A percentile compares a stretch with the other conserved stretches of the same genome.
Evolutionary conservation across 139 green algal genomes (phyloP).

Genomic region (Asterochloris erici): DNA sequence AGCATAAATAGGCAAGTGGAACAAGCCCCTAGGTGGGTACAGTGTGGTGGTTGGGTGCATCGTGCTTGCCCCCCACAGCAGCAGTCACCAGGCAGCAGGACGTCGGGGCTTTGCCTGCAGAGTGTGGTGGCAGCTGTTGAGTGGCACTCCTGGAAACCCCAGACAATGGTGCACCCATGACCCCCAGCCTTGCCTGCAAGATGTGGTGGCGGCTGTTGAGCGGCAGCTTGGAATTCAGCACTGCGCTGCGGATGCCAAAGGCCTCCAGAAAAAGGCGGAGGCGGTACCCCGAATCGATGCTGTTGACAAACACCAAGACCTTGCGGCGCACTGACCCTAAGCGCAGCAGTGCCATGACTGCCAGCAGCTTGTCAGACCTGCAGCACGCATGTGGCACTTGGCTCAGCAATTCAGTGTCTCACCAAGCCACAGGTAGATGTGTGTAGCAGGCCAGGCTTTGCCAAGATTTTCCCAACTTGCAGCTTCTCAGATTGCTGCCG

Average conservation of each 20-base stretch:
- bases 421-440: not conserved
- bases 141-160: too few relatives aligned
- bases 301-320: constrained; percentile 92
- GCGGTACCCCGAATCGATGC: constrained; percentile 68
- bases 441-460: not conserved
- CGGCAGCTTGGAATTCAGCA: constrained; percentile 80
- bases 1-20: too few relatives aligned
- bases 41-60: too few relatives aligned
- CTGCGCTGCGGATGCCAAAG: constrained; percentile 81
- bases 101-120: too few relatives aligned
- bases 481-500: not conserved
- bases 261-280: constrained; percentile 90
- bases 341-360: constrained; percentile 75
- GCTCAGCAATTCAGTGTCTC: too few relatives aligned
- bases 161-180: not conserved
- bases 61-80: too few relatives aligned
- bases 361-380: constrained; percentile 58
- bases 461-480: not conserved
- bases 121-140: too few relatives aligned
- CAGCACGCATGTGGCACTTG: not conserved
- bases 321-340: constrained; percentile 77
- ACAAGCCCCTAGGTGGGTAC: too few relatives aligned
- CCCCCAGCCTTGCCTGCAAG: constrained; percentile 35
- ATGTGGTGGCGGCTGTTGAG: constrained; percentile 84
- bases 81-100: too few relatives aligned